These are phyloP conservation scores for Blastocystis hominis DNA, from an alignment of 352 stramenopile species.

Conservation along the genomic window DNA sequence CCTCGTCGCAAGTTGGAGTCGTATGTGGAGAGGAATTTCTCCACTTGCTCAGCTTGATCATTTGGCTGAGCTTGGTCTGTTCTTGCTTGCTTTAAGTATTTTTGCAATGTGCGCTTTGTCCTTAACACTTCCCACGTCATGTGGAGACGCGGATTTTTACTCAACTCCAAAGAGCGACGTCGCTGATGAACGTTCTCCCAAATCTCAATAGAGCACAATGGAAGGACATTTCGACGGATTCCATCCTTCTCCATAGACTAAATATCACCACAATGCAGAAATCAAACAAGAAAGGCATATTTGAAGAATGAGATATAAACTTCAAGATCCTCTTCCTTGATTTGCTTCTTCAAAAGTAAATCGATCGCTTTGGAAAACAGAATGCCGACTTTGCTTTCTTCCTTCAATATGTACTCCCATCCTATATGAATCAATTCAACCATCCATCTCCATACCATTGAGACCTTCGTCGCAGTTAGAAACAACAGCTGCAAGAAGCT, in stretches of 20 bases:
- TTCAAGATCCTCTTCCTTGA: background rate
- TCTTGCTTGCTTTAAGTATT: too few relatives aligned
- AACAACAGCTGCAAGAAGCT: background rate
- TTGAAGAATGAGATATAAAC: conserved; percentile 15
- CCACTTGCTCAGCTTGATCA: background rate
- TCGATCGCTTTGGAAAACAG: background rate
- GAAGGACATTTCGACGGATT: background rate
- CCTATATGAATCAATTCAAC: background rate
- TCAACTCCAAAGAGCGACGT: background rate
- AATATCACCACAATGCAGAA: background rate
- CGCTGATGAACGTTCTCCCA: background rate
- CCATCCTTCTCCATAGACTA: conserved; percentile 13
- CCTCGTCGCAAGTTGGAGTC: too few relatives aligned
- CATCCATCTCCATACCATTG: background rate
- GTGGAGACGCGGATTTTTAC: background rate
- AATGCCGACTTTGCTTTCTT: background rate
- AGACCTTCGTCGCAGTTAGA: background rate
- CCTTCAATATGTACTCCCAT: background rate
- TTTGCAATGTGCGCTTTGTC: background rate
- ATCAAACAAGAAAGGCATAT: background rate
- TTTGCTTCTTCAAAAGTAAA: background rate
- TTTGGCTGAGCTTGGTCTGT: background rate
- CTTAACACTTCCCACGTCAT: conserved; percentile 6
- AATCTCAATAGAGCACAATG: background rate
- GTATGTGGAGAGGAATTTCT: background rate